Evolutionary conservation across 2,329 filamentous ascomycete genomes (phyloP).

Genomic region (Pseudovirgaria hyperparasitica): DNA sequence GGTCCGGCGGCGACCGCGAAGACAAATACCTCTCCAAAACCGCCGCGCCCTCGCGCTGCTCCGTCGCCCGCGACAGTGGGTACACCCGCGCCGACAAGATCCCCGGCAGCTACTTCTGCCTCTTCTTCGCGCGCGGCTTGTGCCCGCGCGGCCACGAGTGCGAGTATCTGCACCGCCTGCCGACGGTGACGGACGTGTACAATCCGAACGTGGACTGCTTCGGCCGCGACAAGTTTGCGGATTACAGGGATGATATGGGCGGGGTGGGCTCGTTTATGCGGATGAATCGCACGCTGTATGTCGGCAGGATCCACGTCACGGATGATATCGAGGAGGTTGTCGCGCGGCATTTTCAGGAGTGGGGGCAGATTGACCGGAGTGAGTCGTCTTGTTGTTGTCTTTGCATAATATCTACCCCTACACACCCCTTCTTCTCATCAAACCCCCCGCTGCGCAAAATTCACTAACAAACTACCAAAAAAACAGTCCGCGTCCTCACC

Average conservation of each 20-base stretch:
- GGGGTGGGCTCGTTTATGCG: slow-evolving; percentile 90
- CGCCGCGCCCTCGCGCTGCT: slow-evolving; percentile 74
- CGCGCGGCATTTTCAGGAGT: slow-evolving; percentile 88
- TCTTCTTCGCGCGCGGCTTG: slow-evolving; percentile 74
- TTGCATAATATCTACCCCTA: no score
- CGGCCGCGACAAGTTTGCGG: slow-evolving; percentile 79
- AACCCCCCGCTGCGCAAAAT: neutral
- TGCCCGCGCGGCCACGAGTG: slow-evolving; percentile 86
- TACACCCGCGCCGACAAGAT: slow-evolving; percentile 38
- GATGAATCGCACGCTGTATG: slow-evolving; percentile 86
- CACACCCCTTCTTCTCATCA: neutral
- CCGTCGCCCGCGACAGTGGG: slow-evolving; percentile 54
- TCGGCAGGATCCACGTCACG: slow-evolving; percentile 85
- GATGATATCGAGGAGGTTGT: slow-evolving; percentile 97
- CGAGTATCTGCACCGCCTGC: slow-evolving; percentile 83
- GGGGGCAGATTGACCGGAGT: slow-evolving; percentile 79
- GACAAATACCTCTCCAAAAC: slow-evolving; percentile 79
- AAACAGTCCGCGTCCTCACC: slow-evolving; percentile 63
- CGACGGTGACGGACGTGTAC: slow-evolving; percentile 76
- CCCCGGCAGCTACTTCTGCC: slow-evolving; percentile 70
- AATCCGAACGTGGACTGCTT: slow-evolving; percentile 94
- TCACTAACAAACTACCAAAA: no score
- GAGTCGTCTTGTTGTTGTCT: no score
- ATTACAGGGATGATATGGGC: slow-evolving; percentile 96
- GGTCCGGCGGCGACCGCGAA: slow-evolving; percentile 88